Percentiles rank a stretch among this genome's conserved stretches.
phyloP scores from a whole-genome alignment of 371 early-diverging fungal species.

The Lichtheimia ramosa region DNA sequence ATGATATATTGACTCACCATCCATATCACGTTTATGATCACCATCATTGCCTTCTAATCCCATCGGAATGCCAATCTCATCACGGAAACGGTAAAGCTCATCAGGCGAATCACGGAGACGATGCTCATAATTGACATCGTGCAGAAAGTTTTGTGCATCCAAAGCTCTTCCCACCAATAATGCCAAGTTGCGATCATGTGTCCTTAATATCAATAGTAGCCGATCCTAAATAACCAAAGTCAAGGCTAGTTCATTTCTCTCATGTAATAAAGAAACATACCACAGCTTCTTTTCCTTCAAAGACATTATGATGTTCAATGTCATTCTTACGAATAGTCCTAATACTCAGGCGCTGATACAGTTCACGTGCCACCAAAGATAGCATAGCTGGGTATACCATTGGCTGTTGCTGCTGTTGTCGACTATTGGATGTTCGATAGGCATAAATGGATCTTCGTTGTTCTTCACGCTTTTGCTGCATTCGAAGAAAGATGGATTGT shows the following conservation, averaged over 20 bases:
- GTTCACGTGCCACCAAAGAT: constrained; percentile 73
- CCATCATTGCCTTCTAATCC: constrained; percentile 4
- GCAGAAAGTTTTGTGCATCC: constrained; percentile 79
- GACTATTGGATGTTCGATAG: constrained; percentile 14
- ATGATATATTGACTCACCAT: not conserved
- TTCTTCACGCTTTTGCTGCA: constrained; percentile 35
- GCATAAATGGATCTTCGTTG: constrained; percentile 38
- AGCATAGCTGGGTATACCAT: constrained; percentile 74
- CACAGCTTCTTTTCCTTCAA: constrained; percentile 81
- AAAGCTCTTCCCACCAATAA: constrained; percentile 78
- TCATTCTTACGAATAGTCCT: constrained; percentile 66
- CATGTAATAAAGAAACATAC: constrained; percentile 56
- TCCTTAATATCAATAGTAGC: constrained; percentile 62
- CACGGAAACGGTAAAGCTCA: constrained; percentile 69
- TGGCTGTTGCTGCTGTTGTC: constrained; percentile 8
- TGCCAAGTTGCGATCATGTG: constrained; percentile 80
- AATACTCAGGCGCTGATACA: constrained; percentile 47
- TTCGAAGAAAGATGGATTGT: constrained; percentile 22
- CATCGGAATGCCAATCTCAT: constrained; percentile 11
- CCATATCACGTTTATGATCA: not conserved
- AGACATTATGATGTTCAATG: constrained; percentile 76
- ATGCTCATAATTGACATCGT: constrained; percentile 81
- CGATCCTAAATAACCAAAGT: constrained; percentile 41
- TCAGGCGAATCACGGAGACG: constrained; percentile 69
- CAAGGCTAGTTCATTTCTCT: not conserved